phyloP scores from a whole-genome alignment of 1,284 basidiomycete genomes.

The Rhodotorula sp. region DNA sequence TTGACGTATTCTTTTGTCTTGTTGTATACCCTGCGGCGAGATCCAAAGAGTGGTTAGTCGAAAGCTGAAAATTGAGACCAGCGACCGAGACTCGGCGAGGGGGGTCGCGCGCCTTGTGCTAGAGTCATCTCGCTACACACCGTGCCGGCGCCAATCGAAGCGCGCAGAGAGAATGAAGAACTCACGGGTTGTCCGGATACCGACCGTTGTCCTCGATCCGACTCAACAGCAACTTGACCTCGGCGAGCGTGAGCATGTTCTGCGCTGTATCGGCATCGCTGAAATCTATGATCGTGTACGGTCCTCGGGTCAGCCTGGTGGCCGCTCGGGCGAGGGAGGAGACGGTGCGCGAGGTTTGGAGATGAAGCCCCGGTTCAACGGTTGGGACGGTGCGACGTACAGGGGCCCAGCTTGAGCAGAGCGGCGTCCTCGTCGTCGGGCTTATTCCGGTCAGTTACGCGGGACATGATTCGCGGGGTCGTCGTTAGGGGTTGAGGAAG shows the following conservation, averaged over 20 bases:
- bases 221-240: constrained; percentile 83
- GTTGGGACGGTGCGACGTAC: constrained; percentile 1
- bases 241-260: constrained; percentile 85
- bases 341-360: not conserved
- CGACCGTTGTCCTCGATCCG: constrained; percentile 46
- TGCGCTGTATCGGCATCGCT: constrained; percentile 61
- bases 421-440: constrained; percentile 42
- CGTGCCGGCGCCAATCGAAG: too few species aligned
- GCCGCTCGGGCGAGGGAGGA: too few species aligned
- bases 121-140: too few species aligned
- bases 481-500: not conserved
- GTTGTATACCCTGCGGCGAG: constrained; percentile 71
- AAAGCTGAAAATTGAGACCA: not conserved
- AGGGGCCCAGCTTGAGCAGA: constrained; percentile 39
- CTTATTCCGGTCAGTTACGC: constrained; percentile 27
- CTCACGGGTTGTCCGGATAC: constrained; percentile 15
- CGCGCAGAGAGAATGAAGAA: too few species aligned
- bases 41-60: too few species aligned
- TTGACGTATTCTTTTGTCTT: constrained; percentile 89
- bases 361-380: not conserved
- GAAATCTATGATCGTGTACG: constrained; percentile 61
- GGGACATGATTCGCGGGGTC: constrained; percentile 9
- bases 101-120: too few species aligned
- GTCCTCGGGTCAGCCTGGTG: not conserved
- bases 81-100: not conserved